These are phyloP conservation scores for Mucor saturninus DNA, from an alignment of 371 early-diverging fungal species.

Conservation along the genomic window DNA sequence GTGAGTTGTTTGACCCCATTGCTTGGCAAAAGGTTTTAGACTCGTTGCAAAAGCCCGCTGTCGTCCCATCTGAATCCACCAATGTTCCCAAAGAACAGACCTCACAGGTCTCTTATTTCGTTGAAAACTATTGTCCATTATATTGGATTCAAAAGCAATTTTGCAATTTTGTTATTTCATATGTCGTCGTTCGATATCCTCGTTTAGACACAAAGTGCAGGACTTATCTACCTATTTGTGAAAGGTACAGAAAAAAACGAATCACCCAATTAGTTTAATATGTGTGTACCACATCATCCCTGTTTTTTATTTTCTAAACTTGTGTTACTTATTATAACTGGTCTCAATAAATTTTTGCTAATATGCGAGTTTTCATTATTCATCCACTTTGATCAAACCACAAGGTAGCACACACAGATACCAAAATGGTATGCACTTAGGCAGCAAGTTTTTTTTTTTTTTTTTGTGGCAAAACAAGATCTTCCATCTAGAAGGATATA, in stretches of 20 bases:
- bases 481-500: not conserved
- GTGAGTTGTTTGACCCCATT: not conserved
- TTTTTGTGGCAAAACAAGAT: not conserved
- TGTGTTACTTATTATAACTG: not conserved
- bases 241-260: conserved; percentile 29
- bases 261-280: not conserved
- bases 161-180: conserved; percentile 38
- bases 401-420: not conserved
- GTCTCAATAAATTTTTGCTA: not conserved
- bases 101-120: not conserved
- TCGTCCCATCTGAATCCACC: no score
- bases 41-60: not conserved
- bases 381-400: not conserved
- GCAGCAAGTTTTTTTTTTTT: not conserved
- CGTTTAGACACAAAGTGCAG: conserved; percentile 30
- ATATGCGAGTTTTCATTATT: not conserved
- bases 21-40: conserved; percentile 3
- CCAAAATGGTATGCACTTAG: not conserved
- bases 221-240: conserved; percentile 43
- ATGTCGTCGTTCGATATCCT: conserved; percentile 40
- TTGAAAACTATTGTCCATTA: conserved; percentile 31
- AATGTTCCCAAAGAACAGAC: not conserved
- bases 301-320: not conserved
- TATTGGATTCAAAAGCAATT: conserved; percentile 39
- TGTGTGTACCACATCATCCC: not conserved